phyloP scores from a whole-genome alignment of 306 rosid species.

The Acacia confusa region DNA sequence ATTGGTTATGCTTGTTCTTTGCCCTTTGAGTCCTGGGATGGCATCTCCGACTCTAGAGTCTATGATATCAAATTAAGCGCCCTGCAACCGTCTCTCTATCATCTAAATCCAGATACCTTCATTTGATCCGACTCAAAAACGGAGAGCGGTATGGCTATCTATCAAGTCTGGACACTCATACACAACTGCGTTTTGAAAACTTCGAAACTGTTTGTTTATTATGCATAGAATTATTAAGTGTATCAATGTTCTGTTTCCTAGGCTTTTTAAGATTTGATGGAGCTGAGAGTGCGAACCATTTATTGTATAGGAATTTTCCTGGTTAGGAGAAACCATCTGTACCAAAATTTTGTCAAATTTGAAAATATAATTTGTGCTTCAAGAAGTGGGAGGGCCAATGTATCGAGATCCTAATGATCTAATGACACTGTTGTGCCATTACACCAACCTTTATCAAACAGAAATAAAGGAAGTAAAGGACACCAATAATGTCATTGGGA shows the following conservation, averaged over 20 bases:
- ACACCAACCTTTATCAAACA: too few species aligned
- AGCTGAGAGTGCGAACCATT: neutral
- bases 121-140: neutral
- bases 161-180: neutral
- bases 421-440: too few species aligned
- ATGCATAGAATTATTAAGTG: neutral
- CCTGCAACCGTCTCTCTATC: slow-evolving; percentile 27
- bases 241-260: neutral
- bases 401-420: too few species aligned
- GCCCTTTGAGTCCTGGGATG: slow-evolving; percentile 30
- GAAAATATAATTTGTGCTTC: neutral
- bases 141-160: neutral
- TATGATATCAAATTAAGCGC: slow-evolving; percentile 35
- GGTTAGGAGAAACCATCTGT: neutral
- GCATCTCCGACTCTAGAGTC: slow-evolving; percentile 28
- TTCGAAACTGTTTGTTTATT: neutral
- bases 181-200: neutral
- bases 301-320: neutral
- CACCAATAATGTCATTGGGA: too few species aligned
- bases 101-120: neutral
- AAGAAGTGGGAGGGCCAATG: too few species aligned
- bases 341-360: neutral
- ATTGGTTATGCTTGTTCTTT: slow-evolving; percentile 28
- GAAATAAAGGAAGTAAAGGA: too few species aligned
- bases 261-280: neutral